Conservation (phyloP, 2,329 filamentous ascomycete species). For the Cytospora paraplurivora region DNA sequence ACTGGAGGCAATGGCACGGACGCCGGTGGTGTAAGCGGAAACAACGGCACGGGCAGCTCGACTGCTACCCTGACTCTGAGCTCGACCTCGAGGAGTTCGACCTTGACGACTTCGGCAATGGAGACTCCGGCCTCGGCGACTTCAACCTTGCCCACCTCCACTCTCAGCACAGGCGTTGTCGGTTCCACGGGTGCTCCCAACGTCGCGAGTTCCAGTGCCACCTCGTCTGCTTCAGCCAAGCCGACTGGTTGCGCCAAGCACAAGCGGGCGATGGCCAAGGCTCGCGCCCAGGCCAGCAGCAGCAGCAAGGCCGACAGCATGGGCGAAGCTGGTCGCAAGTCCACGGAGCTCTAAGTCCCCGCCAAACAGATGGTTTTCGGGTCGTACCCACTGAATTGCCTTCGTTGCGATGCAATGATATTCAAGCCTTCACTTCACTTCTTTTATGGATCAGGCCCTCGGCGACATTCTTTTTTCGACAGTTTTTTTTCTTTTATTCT, state of each 20-base stretch:
- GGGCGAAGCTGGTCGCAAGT: not conserved
- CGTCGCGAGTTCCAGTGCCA: not conserved
- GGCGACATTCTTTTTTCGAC: slow-evolving; percentile 19
- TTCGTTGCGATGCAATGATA: not conserved
- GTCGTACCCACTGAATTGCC: not conserved
- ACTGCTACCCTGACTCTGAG: not conserved
- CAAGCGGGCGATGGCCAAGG: slow-evolving; percentile 9
- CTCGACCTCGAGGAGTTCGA: not conserved
- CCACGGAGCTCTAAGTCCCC: slow-evolving; percentile 1
- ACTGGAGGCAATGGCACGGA: slow-evolving; percentile 6
- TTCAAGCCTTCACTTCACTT: slow-evolving; percentile 20
- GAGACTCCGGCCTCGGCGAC: not conserved
- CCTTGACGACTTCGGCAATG: not conserved
- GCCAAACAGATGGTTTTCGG: too few species aligned
- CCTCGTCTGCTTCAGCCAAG: not conserved
- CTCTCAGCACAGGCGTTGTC: not conserved
- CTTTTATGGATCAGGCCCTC: slow-evolving; percentile 16
- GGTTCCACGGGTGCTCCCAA: not conserved
- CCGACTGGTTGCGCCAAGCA: not conserved
- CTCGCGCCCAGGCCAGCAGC: not conserved
- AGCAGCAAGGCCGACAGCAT: not conserved
- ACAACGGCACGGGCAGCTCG: not conserved
- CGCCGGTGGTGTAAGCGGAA: not conserved
- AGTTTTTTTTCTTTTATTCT: slow-evolving; percentile 29
- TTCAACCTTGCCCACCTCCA: not conserved